These are phyloP conservation scores for Fragaria iinumae DNA, from an alignment of 306 rosid species.

Conservation along the genomic window DNA sequence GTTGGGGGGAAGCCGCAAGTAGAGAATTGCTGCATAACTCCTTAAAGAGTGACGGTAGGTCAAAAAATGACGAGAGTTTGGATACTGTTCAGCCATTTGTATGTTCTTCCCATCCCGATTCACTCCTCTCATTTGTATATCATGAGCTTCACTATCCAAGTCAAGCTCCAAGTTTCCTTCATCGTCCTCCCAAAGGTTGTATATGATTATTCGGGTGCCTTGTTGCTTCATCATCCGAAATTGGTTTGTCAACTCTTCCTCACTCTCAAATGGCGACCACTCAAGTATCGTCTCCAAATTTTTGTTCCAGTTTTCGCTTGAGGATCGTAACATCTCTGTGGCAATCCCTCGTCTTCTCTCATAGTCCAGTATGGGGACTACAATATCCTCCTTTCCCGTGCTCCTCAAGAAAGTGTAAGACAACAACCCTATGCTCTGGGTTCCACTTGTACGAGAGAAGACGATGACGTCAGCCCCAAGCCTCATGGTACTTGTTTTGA, in stretches of 20 bases:
- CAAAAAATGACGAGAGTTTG: slow-evolving; percentile 81
- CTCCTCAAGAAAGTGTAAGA: slow-evolving; percentile 88
- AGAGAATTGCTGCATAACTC: slow-evolving; percentile 86
- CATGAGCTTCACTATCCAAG: slow-evolving; percentile 75
- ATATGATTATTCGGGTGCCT: slow-evolving; percentile 85
- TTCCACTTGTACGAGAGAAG: slow-evolving; percentile 70
- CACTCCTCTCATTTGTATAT: slow-evolving; percentile 88
- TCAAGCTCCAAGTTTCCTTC: slow-evolving; percentile 89
- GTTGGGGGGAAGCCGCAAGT: slow-evolving; percentile 77
- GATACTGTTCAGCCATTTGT: slow-evolving; percentile 74
- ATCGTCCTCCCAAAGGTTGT: slow-evolving; percentile 97
- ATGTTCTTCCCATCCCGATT: slow-evolving; percentile 85
- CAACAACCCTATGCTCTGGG: slow-evolving; percentile 89
- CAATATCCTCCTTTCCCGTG: slow-evolving; percentile 88
- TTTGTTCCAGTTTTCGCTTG: slow-evolving; percentile 60
- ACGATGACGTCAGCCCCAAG: slow-evolving; percentile 98
- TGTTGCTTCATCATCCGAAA: slow-evolving; percentile 57
- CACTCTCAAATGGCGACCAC: slow-evolving; percentile 82
- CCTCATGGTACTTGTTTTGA: slow-evolving; percentile 96
- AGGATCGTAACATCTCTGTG: slow-evolving; percentile 53
- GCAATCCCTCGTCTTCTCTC: slow-evolving; percentile 41
- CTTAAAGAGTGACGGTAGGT: slow-evolving; percentile 89
- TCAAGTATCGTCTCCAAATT: slow-evolving; percentile 66
- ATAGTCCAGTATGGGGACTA: slow-evolving; percentile 96
- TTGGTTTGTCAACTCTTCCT: slow-evolving; percentile 73